Base-by-base conservation (phyloP, 1,284 basidiomycete genomes). In the Pseudozyma hubeiensis region DNA sequence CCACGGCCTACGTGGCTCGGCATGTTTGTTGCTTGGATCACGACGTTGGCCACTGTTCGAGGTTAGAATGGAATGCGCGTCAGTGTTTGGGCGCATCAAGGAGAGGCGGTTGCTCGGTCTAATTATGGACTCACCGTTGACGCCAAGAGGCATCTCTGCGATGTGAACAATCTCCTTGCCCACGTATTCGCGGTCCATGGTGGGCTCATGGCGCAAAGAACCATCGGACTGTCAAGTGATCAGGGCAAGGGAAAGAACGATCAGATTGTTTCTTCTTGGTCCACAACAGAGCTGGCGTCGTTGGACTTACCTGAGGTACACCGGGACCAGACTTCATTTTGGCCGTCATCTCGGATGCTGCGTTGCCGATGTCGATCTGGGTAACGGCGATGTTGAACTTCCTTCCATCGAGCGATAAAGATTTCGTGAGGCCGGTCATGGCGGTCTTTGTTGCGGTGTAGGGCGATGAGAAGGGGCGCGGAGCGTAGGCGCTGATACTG, bases 351-450 rank as follows among this genome's bases (percentile, higher is more conserved):
- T 74, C 73, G 10, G 77, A 79, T 5, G 70, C 68, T 13, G 77
- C 78, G 37, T 80, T 80, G 5, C 78, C 78, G 7, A 80, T 55
- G 35, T 80, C 78, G 41, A 80, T 73, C 53, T 80, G 78, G 13
- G 72, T 73, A 8, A 78, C 72, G 17, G 73, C 68, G 35, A 80
- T 80, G 59, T 71, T 63, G 61, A 58, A 63, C 53, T 59, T 62
- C 29, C 78, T 53, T 13, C 78, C 78, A 19, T 80, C 78, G 7
- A 80, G 62, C 34, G 75, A 67, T 5, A 79, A 58, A 17, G 70
- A 75, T 46, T 79, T 79, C 40, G 67, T 67, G 4, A 80, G 52
- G 17, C 78, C 78, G 11, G 49, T 79, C 55, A 80, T 72, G 29
- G 72, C 78, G 10, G 75, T 70, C 64, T 80, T 80, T 31, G 78